A percentile compares a stretch with the other conserved stretches of the same genome.
Evolutionary conservation across 1,284 basidiomycete species (phyloP).

Genomic region (Heliocybe sulcata): DNA sequence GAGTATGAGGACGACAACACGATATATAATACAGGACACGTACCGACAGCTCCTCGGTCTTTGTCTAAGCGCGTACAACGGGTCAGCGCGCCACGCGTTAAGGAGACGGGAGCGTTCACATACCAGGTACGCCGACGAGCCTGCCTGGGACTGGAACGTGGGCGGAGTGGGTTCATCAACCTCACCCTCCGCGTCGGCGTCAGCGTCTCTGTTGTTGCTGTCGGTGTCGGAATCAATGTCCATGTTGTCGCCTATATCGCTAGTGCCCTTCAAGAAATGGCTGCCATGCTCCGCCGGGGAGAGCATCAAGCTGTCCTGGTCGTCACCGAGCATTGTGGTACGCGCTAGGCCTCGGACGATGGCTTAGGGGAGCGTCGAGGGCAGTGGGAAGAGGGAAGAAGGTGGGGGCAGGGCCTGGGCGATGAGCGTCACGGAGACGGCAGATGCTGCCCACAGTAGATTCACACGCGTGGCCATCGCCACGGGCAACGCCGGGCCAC

Average conservation of each 20-base stretch:
- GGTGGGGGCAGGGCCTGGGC: conserved; percentile 8
- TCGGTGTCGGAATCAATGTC: conserved; percentile 32
- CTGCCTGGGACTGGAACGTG: conserved; percentile 15
- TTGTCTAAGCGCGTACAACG: conserved; percentile 18
- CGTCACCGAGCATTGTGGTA: conserved; percentile 23
- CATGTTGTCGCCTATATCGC: conserved; percentile 31
- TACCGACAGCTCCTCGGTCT: conserved; percentile 67
- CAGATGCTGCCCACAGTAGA: conserved; percentile 29
- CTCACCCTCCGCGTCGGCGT: conserved; percentile 24
- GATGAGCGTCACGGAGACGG: conserved; percentile 15
- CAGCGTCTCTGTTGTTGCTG: conserved; percentile 32
- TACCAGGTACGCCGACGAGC: conserved; percentile 20
- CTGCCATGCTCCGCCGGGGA: not conserved
- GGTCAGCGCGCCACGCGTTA: conserved; percentile 11
- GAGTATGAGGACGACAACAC: conserved; percentile 12
- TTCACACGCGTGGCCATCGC: conserved; percentile 65
- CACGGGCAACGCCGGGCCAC: conserved; percentile 66
- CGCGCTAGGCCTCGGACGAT: conserved; percentile 15
- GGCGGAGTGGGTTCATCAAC: conserved; percentile 14
- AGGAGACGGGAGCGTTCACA: conserved; percentile 9
- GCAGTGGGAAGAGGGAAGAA: conserved; percentile 19
- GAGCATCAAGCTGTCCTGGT: conserved; percentile 23
- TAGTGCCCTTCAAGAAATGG: not conserved
- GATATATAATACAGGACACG: conserved; percentile 20
- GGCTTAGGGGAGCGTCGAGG: conserved; percentile 18